Evolutionary conservation across 2,329 filamentous ascomycete genomes (phyloP).

Genomic region (Cercospora janseana): DNA sequence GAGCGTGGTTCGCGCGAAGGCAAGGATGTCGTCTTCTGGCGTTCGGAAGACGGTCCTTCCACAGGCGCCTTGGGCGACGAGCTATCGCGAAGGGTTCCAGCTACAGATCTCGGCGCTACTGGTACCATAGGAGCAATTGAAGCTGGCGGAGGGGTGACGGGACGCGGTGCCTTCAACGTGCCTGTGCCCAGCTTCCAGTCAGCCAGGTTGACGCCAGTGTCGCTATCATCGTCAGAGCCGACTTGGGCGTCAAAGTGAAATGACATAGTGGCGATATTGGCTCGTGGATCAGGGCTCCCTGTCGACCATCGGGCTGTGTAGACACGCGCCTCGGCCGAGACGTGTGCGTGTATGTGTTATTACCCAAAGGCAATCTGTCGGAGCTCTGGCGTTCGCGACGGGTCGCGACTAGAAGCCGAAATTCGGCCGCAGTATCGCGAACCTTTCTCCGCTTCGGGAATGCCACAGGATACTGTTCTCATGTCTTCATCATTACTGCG

Average conservation of each 20-base stretch:
- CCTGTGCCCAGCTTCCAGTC: conserved; percentile 27
- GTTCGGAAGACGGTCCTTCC: conserved; percentile 9
- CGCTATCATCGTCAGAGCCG: conserved; percentile 31
- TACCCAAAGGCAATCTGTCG: no score
- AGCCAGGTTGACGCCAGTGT: conserved; percentile 27
- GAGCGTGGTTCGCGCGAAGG: conserved; percentile 7
- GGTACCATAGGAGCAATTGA: conserved; percentile 29
- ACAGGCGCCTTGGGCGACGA: conserved; percentile 16
- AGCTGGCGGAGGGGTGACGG: conserved; percentile 9
- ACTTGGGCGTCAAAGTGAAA: conserved; percentile 31
- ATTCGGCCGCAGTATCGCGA: background rate
- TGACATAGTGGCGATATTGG: conserved; percentile 23
- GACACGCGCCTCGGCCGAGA: background rate
- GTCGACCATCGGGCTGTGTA: background rate
- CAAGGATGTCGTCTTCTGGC: conserved; percentile 12
- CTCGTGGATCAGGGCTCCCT: conserved; percentile 1
- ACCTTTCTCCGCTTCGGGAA: conserved; percentile 1
- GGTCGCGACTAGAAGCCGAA: conserved; percentile 1
- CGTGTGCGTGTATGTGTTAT: background rate
- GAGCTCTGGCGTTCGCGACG: background rate
- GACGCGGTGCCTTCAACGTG: conserved; percentile 10
- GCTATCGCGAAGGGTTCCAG: conserved; percentile 15
- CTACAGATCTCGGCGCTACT: background rate
- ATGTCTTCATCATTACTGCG: conserved; percentile 18
- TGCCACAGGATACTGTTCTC: background rate